phyloP scores from a whole-genome alignment of 75 land plant species.

The Azolla pinnata region DNA sequence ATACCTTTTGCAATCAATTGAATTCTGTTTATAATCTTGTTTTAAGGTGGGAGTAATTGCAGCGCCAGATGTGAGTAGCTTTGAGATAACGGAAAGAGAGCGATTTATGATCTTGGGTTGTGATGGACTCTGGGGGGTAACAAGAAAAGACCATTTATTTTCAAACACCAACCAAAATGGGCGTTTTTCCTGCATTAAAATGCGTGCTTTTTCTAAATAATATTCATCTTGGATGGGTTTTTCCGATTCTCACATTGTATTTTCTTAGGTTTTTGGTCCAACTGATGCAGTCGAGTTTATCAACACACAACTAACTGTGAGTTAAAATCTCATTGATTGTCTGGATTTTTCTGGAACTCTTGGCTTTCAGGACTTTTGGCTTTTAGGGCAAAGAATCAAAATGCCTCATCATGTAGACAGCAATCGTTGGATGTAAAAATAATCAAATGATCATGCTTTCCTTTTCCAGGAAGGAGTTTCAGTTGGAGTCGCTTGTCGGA shows the following conservation, averaged over 20 bases:
- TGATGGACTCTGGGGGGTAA: constrained; percentile 90
- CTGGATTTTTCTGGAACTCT: background rate
- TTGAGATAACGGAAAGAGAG: constrained; percentile 62
- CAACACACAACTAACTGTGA: constrained; percentile 52
- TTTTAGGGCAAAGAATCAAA: too few species aligned
- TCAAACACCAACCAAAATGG: too few species aligned
- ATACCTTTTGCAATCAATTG: background rate
- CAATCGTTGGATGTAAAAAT: too few species aligned
- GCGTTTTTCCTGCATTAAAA: too few species aligned
- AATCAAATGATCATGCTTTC: too few species aligned
- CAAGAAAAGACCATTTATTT: background rate
- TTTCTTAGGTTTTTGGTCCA: constrained; percentile 89
- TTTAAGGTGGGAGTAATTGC: constrained; percentile 71
- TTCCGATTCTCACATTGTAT: too few species aligned
- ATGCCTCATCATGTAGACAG: too few species aligned
- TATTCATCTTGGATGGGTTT: too few species aligned
- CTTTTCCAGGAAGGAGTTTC: constrained; percentile 41
- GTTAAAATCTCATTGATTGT: too few species aligned
- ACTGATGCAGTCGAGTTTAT: constrained; percentile 76
- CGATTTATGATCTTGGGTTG: constrained; percentile 76
- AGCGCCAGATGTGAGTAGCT: constrained; percentile 65
- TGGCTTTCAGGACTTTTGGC: background rate
- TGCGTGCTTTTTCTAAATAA: too few species aligned
- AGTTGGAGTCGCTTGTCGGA: constrained; percentile 34
- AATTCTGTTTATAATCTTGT: background rate